phyloP scores from a whole-genome alignment of 768 basidiomycete genomes.

The Coprinopsis cinerea region DNA sequence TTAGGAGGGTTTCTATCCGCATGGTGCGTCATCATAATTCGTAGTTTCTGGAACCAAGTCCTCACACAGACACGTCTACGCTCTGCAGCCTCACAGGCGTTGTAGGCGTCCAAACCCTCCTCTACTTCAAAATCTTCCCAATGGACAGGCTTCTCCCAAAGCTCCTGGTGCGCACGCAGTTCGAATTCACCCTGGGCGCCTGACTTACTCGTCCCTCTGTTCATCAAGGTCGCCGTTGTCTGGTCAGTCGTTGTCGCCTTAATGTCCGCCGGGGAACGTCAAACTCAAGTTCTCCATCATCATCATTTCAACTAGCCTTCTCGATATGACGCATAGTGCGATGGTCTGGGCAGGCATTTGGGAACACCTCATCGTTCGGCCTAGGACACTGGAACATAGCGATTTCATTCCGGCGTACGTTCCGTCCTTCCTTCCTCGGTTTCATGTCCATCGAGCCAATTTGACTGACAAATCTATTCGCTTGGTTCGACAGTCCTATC shows the following conservation, averaged over 20 bases:
- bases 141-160: constrained; percentile 1
- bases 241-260: constrained; percentile 1
- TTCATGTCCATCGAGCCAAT: neutral
- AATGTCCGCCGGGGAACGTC: neutral
- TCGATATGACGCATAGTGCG: constrained; percentile 7
- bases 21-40: constrained; percentile 1
- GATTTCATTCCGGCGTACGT: constrained; percentile 12
- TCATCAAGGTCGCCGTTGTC: neutral
- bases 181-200: neutral
- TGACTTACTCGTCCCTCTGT: neutral
- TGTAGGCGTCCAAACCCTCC: constrained; percentile 7
- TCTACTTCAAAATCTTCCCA: constrained; percentile 11
- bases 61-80: too few species aligned
- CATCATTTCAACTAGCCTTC: too few species aligned
- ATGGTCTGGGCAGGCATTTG: constrained; percentile 11
- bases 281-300: neutral
- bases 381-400: constrained; percentile 4
- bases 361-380: constrained; percentile 5
- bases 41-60: neutral
- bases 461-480: too few species aligned
- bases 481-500: constrained; percentile 3
- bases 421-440: neutral
- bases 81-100: constrained; percentile 4
- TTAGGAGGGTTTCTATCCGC: constrained; percentile 9
- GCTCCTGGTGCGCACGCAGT: constrained; percentile 2